Percentiles rank a stretch among this genome's conserved stretches.
Conservation (phyloP, 1,284 basidiomycete genomes). For the Boletus smithii region DNA sequence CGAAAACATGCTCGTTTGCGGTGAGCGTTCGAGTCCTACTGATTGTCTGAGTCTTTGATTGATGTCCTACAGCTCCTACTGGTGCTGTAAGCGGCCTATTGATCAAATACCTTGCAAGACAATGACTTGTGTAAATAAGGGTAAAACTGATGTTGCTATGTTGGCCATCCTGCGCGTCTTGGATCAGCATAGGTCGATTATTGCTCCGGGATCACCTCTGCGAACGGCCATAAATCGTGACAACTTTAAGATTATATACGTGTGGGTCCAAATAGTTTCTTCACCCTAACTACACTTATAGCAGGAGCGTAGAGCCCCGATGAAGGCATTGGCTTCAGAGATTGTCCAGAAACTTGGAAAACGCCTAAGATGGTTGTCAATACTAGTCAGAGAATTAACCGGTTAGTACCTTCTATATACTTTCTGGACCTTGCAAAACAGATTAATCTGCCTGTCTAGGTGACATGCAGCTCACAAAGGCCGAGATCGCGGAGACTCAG, state of each 20-base stretch:
- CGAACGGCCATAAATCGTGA: slow-evolving; percentile 62
- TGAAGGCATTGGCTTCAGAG: slow-evolving; percentile 97
- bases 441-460: slow-evolving; percentile 44
- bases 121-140: slow-evolving; percentile 46
- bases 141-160: slow-evolving; percentile 99
- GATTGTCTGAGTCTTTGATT: slow-evolving; percentile 2
- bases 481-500: slow-evolving; percentile 94
- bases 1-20: slow-evolving; percentile 95
- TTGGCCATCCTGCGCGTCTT: slow-evolving; percentile 89
- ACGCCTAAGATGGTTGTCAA: slow-evolving; percentile 85
- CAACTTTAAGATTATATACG: slow-evolving; percentile 96
- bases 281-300: background rate
- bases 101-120: slow-evolving; percentile 1
- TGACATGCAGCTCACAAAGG: slow-evolving; percentile 97
- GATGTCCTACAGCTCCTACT: slow-evolving; percentile 69
- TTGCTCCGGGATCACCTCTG: slow-evolving; percentile 38
- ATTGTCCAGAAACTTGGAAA: slow-evolving; percentile 92
- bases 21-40: slow-evolving; percentile 44
- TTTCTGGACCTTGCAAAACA: background rate
- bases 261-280: slow-evolving; percentile 49
- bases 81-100: slow-evolving; percentile 70
- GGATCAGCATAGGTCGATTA: slow-evolving; percentile 58
- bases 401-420: slow-evolving; percentile 39
- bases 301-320: slow-evolving; percentile 69
- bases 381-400: slow-evolving; percentile 90